phyloP scores from a whole-genome alignment of 176 grass and related monocot genomes.

The Bonia amplexicaulis region DNA sequence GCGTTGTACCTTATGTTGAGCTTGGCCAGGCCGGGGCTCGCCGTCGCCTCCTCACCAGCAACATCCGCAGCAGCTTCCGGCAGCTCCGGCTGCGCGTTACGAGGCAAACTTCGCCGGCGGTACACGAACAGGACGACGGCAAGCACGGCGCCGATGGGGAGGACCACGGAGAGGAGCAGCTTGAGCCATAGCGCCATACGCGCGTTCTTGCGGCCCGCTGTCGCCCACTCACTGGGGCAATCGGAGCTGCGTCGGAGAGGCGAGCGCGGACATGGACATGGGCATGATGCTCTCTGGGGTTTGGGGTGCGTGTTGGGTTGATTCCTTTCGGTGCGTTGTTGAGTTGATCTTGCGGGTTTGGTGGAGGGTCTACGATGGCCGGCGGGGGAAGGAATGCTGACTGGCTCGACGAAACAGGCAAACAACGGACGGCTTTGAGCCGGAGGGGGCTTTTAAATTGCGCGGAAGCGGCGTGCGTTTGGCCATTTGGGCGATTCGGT shows the following conservation, averaged over 20 bases:
- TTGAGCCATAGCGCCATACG: slow-evolving; percentile 43
- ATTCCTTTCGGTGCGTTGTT: background rate
- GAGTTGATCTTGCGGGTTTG: no score
- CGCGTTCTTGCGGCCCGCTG: background rate
- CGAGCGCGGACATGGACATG: slow-evolving; percentile 4
- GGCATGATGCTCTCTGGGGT: background rate
- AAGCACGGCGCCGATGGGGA: slow-evolving; percentile 23
- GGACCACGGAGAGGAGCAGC: slow-evolving; percentile 31
- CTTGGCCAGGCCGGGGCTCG: slow-evolving; percentile 39
- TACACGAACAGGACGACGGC: slow-evolving; percentile 12
- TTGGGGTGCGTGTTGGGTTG: background rate
- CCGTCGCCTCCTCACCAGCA: background rate
- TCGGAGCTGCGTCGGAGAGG: background rate
- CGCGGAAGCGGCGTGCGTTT: no score
- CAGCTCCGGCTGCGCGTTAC: slow-evolving; percentile 22
- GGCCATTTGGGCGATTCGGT: no score
- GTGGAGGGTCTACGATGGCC: no score
- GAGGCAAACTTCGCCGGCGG: background rate
- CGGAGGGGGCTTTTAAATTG: no score
- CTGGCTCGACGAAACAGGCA: no score
- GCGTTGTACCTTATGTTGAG: slow-evolving; percentile 34
- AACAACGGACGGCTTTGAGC: no score
- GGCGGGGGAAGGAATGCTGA: no score
- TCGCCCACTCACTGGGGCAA: background rate
- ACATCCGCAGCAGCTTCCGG: background rate